Base-by-base conservation (phyloP, 2,329 filamentous ascomycete genomes). In the Grosmannia huntii region DNA sequence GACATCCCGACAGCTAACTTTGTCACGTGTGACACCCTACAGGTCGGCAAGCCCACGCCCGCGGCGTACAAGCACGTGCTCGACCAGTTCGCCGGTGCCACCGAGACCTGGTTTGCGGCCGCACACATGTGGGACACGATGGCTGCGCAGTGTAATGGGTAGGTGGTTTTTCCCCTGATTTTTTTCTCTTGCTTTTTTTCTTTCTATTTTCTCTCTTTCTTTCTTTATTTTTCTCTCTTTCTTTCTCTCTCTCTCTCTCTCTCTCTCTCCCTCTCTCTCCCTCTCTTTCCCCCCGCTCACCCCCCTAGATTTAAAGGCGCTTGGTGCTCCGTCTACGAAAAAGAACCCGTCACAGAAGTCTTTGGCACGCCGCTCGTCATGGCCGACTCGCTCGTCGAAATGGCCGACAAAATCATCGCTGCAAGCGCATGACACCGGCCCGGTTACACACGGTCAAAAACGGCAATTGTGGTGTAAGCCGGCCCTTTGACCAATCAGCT, bases 281-380 rank as follows among this genome's bases (percentile, higher is more conserved):
- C n/a, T n/a, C n/a, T n/a, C n/a, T n/a, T n/a, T 7, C 28, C 7
- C 28, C 28, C 28, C 5, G 28, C 28, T 28, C 28, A 28, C 28
- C 28, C 48, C 23, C 48, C 11, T 14, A 68, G 71, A 41, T 73
- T 80, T 62, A 72, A 71, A 33, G 76, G 76, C 4, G 77, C 78
- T 0, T 81, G 78, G 64, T 76, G 73, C 60, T 71, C 73, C 4
- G 69, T 76, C 1, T 73, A 73, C 60, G 78, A 82, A 64, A 72
- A 73, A 54, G 77, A 81, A 62, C 66, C 73, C 7, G 73, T 73
- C 51, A 63, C 67, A n/a, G 72, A 77, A 46, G 66, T 82, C 0
- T 80, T 77, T 66, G 73, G 69, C 0, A 66, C 73, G 58, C 71
- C 78, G 71, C 76, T 79, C 46, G 74, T 79, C 46, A 69, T 75